Conservation (phyloP, 805 yeast species). For the Metschnikowia vanudenii region DNA sequence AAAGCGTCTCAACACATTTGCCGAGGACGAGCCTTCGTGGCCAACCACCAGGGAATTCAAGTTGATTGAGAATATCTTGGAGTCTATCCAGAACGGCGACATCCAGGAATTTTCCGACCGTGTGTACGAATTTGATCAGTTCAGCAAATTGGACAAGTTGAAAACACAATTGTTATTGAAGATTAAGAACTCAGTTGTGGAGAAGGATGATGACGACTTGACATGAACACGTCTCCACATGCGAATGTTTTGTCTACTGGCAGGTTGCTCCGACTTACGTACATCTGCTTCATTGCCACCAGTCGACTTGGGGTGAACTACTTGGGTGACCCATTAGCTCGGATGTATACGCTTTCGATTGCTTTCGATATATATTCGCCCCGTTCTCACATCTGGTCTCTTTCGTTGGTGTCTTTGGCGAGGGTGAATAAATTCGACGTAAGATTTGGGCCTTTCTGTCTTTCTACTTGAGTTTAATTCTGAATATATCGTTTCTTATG, state of each 20-base stretch:
- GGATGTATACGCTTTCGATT: too few relatives aligned
- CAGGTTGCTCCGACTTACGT: too few relatives aligned
- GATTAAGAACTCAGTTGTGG: conserved; percentile 71
- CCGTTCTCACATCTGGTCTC: too few relatives aligned
- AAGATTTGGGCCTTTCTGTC: neutral
- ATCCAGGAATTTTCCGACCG: conserved; percentile 69
- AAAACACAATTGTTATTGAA: conserved; percentile 80
- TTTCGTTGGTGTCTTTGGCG: too few relatives aligned
- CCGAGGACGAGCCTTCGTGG: conserved; percentile 74
- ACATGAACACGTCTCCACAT: conserved; percentile 12
- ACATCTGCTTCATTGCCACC: too few relatives aligned
- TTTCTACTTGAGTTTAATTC: neutral
- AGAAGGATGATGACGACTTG: conserved; percentile 67
- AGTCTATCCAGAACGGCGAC: conserved; percentile 78
- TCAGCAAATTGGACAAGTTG: conserved; percentile 85
- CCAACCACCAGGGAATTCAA: conserved; percentile 72
- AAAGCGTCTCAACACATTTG: conserved; percentile 61
- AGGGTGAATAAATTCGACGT: too few relatives aligned
- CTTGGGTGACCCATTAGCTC: too few relatives aligned
- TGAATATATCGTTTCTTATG: neutral
- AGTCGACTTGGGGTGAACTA: too few relatives aligned
- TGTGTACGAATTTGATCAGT: conserved; percentile 83
- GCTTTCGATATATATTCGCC: too few relatives aligned
- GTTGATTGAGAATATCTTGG: conserved; percentile 62
- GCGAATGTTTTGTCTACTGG: too few relatives aligned